Conservation (phyloP, 169 alveolate genomes). For the Plasmodium ovale region DNA sequence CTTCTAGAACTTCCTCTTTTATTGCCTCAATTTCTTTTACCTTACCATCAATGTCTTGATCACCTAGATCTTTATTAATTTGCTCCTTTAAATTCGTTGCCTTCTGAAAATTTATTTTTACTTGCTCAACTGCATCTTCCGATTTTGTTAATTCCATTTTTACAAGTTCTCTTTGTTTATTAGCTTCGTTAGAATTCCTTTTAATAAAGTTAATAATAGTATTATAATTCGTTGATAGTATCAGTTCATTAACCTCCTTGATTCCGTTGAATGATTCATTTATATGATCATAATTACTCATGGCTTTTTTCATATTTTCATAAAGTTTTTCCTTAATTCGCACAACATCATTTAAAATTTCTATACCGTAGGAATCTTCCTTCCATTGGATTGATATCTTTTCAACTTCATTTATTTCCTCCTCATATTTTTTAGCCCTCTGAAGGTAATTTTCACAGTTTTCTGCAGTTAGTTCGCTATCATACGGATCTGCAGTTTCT, state of each 20-base stretch:
- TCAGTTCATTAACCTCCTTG: neutral
- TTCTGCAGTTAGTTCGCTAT: neutral
- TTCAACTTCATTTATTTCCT: conserved; percentile 10
- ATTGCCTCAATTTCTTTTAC: conserved; percentile 18
- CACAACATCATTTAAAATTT: neutral
- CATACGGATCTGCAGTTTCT: neutral
- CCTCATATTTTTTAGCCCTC: neutral
- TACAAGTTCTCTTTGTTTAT: conserved; percentile 1
- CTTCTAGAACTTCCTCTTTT: conserved; percentile 6
- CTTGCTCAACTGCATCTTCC: conserved; percentile 15
- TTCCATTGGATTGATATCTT: neutral
- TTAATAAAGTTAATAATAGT: conserved; percentile 5
- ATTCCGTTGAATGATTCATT: conserved; percentile 3
- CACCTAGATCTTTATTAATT: conserved; percentile 7
- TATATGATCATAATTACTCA: neutral
- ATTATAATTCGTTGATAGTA: conserved; percentile 7
- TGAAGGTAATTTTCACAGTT: conserved; percentile 3
- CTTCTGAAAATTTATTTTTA: neutral
- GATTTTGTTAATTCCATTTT: conserved; percentile 9
- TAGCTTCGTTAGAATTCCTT: conserved; percentile 17
- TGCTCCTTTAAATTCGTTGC: conserved; percentile 8
- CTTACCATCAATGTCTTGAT: neutral
- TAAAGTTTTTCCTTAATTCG: conserved; percentile 4
- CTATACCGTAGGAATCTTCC: neutral
- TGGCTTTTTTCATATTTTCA: conserved; percentile 1